A percentile compares a stretch with the other conserved stretches of the same genome.
These are phyloP conservation scores for Metschnikowia lochheadii DNA, from an alignment of 805 yeast species.

Conservation along the genomic window DNA sequence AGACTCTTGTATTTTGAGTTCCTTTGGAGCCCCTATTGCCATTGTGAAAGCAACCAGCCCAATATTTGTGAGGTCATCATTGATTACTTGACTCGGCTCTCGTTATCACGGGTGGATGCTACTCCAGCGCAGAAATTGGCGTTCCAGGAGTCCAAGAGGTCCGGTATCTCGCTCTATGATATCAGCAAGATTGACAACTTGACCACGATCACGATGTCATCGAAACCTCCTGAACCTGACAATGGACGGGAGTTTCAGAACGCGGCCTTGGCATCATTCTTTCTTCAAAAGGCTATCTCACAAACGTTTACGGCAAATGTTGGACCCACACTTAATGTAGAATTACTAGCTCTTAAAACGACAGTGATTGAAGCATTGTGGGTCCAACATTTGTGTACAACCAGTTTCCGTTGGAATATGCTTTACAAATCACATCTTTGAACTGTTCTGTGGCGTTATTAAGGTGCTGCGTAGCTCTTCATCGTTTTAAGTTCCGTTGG, in stretches of 20 bases:
- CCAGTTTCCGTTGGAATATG: too few relatives aligned
- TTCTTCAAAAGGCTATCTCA: background rate
- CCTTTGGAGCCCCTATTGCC: too few relatives aligned
- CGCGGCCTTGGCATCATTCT: background rate
- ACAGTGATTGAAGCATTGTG: too few relatives aligned
- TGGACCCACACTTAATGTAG: too few relatives aligned
- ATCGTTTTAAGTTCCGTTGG: too few relatives aligned
- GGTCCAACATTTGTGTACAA: too few relatives aligned
- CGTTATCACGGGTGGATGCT: slow-evolving; percentile 68
- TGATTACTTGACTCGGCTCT: slow-evolving; percentile 68
- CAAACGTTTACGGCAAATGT: too few relatives aligned
- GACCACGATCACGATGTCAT: slow-evolving; percentile 61
- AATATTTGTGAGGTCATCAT: slow-evolving; percentile 82
- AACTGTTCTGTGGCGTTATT: too few relatives aligned
- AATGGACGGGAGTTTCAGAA: background rate
- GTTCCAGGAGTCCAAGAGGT: slow-evolving; percentile 35
- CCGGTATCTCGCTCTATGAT: slow-evolving; percentile 70
- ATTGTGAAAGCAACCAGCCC: slow-evolving; percentile 79
- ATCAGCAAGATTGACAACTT: slow-evolving; percentile 70
- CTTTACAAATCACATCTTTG: too few relatives aligned
- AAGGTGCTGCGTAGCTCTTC: too few relatives aligned
- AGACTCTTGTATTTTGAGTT: too few relatives aligned
- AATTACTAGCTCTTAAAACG: too few relatives aligned
- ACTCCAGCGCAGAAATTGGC: slow-evolving; percentile 62
- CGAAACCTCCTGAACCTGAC: slow-evolving; percentile 48